Conservation (phyloP, 108 stramenopile species). For the Hondaea fermentalgiana region DNA sequence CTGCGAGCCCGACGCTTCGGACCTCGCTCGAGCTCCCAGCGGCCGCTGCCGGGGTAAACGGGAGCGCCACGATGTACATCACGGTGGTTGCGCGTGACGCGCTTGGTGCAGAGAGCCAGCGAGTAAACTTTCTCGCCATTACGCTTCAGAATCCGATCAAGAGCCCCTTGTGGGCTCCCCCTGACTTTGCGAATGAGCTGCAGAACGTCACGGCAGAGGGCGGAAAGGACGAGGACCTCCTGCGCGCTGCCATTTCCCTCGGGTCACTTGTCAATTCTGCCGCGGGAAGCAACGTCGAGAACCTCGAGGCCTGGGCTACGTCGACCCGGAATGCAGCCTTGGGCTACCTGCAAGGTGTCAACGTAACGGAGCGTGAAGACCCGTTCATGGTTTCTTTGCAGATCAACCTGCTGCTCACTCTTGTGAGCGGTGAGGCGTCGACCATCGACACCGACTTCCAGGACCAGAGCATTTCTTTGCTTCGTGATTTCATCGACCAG, state of each 20-base stretch:
- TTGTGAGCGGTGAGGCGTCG: neutral
- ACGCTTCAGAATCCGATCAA: neutral
- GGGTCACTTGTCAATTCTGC: neutral
- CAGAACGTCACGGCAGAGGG: neutral
- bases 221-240: neutral
- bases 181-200: neutral
- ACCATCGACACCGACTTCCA: neutral
- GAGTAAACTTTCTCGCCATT: neutral
- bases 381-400: neutral
- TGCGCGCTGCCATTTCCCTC: neutral
- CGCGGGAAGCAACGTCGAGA: neutral
- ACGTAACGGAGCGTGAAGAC: neutral
- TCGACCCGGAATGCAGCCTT: neutral
- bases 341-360: neutral
- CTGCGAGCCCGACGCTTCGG: neutral
- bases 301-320: neutral
- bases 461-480: neutral
- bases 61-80: neutral
- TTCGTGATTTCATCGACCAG: neutral
- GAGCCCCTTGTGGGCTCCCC: neutral
- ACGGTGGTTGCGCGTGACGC: neutral
- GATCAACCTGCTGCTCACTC: neutral
- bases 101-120: neutral
- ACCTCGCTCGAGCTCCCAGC: neutral
- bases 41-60: neutral